Evolutionary conservation across 495 filamentous ascomycete species (phyloP), one percentile per base, ranked within the genome.

Genomic region (Penicilliopsis zonata): DNA sequence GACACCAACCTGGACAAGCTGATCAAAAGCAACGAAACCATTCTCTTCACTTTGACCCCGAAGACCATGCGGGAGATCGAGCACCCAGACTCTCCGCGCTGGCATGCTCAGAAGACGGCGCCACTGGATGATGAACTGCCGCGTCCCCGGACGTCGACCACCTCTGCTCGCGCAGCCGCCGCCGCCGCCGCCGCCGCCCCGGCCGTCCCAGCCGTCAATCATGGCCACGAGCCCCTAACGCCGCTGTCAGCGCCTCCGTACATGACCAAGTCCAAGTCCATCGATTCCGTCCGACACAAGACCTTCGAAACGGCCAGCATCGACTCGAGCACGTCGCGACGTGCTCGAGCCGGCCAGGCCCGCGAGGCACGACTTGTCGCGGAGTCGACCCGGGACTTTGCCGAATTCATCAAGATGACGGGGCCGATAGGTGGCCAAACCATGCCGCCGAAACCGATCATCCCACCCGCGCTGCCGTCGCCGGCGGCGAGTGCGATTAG

Each of bases 31-130:
- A 76, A 86, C 35, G 78, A 93, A 49, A 95, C 90, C 2, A 78
- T 98, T 28, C 86, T 88, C 52, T 95, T 80, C 50, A 95, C 90
- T 2, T 67, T 95, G 18, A 98, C 90, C 1, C 88, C 90, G 1
- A 78, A 82, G 47, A 84, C 67, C 37, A 82, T 95, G 69, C 77
- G 88, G 31, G 78, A 88, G 38, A 81, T 87, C 41, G 80, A 87
- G 30, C 6, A 31, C 43, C 67, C 66, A 5, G 63, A 67, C 31
- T 42, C 52, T 12, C 53, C 60, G 23, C 43, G 45, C 34, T 55
- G 52, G 30, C 48, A 49, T 34, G 33, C 48, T 23, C 42, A 59
- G 32, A 51, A 42, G 25, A 54, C 45, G 9, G 43, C 42, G n/a
- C 52, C 56, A 17, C 47, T 52, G 10, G 42, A 38, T 2, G 50